Conservation (phyloP, 495 filamentous ascomycete species). For the Penicillium paradoxum region DNA sequence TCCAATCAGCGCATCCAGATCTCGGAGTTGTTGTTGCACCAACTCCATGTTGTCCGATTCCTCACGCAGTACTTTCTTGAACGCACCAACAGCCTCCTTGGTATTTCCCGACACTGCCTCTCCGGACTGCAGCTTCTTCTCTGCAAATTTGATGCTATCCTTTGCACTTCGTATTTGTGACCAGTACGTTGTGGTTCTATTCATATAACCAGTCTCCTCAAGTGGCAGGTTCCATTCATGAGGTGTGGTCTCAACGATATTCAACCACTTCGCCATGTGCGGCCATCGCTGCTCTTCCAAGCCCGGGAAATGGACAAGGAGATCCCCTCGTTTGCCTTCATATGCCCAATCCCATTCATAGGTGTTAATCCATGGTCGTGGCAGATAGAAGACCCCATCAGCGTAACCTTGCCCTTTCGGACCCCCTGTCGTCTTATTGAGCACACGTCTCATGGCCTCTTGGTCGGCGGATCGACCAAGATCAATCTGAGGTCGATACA, state of each 20-base stretch:
- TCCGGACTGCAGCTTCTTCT: not conserved
- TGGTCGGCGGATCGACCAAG: slow-evolving; percentile 31
- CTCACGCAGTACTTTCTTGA: no score
- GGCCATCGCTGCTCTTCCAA: slow-evolving; percentile 2
- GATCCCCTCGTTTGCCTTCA: slow-evolving; percentile 28
- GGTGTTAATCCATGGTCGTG: slow-evolving; percentile 39
- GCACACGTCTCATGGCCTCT: slow-evolving; percentile 25
- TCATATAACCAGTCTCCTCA: slow-evolving; percentile 8
- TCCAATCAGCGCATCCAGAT: no score
- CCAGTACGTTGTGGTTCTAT: slow-evolving; percentile 5
- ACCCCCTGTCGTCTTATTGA: slow-evolving; percentile 19
- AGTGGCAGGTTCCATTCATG: slow-evolving; percentile 4
- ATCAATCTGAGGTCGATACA: slow-evolving; percentile 25
- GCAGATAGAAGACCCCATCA: slow-evolving; percentile 28
- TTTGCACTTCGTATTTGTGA: not conserved
- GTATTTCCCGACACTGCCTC: no score
- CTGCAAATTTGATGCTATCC: not conserved
- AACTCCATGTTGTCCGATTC: no score
- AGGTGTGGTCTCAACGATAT: slow-evolving; percentile 19
- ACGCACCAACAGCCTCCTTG: no score
- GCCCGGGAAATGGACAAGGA: slow-evolving; percentile 38
- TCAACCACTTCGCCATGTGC: slow-evolving; percentile 24
- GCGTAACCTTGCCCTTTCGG: slow-evolving; percentile 20
- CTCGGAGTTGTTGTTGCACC: no score
- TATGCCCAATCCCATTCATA: slow-evolving; percentile 25